Evolutionary conservation across 495 filamentous ascomycete species (phyloP), one percentile per base, ranked within the genome.

Genomic region (Pseudomonodictys pantanalensis): DNA sequence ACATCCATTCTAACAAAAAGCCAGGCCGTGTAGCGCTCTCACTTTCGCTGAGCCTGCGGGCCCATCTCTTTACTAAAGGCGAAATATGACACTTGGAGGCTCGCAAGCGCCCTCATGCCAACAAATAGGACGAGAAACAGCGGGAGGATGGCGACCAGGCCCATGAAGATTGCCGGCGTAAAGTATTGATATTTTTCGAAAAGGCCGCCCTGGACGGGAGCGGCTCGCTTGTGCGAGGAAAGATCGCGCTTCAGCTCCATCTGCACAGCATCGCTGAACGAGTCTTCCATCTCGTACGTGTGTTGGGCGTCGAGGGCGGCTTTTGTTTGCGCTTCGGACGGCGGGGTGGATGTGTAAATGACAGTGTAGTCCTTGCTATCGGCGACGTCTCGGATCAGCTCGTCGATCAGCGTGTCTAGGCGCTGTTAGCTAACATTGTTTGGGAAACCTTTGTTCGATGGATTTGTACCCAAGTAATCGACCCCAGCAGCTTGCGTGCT

Each of bases 21-120:
- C 32, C n/a, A 3, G 28, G 15, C 17, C 49, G 8, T 42, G 3
- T 18, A 5, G 5, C 20, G 9, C 7, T 20, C 10, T 24, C 10
- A 81, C 77, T 95, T 95, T 81, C 89, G 95, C 75, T 95, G 89
- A 52, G 84, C 88, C 29, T 81, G 78, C 43, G 90, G 86, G 0
- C 92, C 90, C 75, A 90, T 96, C 71, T 97, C 92, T 79, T 93
- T 96, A 69, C 95, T 91, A 71, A 98, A 98, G 1, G 93, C 91
- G 46, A 86, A 89, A 75, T 97, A 97, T 9, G 88, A 84, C 11
- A 97, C 88, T 72, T 96, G 77, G 33, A 98, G 76, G 58, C 91
- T 91, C 5, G 81, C 74, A 6, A 98, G 74, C 20, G 89, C 90
- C 53, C 68, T 81, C 47, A 97, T 76, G 23, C 83, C 93, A 48